Conservation (phyloP, 495 filamentous ascomycete species). For the Lichina pygmaea region DNA sequence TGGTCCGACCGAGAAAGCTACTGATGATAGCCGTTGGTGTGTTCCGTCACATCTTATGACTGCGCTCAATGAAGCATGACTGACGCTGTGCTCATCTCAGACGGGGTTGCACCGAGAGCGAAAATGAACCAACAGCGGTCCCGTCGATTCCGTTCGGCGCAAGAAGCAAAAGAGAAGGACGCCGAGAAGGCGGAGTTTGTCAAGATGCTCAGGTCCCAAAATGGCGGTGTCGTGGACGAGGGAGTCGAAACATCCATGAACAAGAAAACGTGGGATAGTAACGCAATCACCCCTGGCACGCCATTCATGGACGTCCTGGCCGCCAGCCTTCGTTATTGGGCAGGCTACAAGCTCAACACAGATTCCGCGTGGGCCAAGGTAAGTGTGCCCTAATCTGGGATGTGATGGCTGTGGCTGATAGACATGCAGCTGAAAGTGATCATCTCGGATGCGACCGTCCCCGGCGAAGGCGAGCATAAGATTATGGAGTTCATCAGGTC, state of each 20-base stretch:
- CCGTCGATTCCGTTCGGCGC: slow-evolving; percentile 70
- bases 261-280: slow-evolving; percentile 93
- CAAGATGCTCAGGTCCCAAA: slow-evolving; percentile 48
- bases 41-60: slow-evolving; percentile 9
- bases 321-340: slow-evolving; percentile 80
- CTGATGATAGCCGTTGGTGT: slow-evolving; percentile 93
- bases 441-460: slow-evolving; percentile 92
- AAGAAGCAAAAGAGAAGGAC: slow-evolving; percentile 84
- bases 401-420: neutral
- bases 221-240: slow-evolving; percentile 22
- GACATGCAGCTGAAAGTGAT: slow-evolving; percentile 53
- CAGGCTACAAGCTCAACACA: slow-evolving; percentile 84
- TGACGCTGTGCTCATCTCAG: slow-evolving; percentile 19
- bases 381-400: neutral
- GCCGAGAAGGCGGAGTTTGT: slow-evolving; percentile 68
- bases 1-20: slow-evolving; percentile 85
- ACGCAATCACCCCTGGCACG: slow-evolving; percentile 91
- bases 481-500: slow-evolving; percentile 97
- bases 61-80: slow-evolving; percentile 3
- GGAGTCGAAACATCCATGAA: slow-evolving; percentile 32
- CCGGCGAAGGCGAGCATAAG: slow-evolving; percentile 96
- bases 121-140: slow-evolving; percentile 98
- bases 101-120: slow-evolving; percentile 78
- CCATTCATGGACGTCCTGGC: slow-evolving; percentile 98
- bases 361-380: slow-evolving; percentile 88